Conservation (phyloP, 257 asterid species). For the Echium plantagineum region DNA sequence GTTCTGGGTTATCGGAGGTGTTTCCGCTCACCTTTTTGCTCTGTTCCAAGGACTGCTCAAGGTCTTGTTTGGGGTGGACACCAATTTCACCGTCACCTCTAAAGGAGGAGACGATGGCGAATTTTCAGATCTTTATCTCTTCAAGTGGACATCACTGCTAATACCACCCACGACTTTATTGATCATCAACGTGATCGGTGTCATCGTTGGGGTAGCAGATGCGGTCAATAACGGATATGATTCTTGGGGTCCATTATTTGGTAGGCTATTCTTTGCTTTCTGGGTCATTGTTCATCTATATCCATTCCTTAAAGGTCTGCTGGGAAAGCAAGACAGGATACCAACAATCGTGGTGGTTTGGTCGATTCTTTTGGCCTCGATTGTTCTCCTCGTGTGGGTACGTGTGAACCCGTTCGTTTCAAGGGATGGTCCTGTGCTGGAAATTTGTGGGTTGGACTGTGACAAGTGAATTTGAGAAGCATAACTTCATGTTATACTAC, state of each 20-base stretch:
- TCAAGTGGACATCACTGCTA: constrained; percentile 76
- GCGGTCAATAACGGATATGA: constrained; percentile 85
- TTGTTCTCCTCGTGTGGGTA: constrained; percentile 75
- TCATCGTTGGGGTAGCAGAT: constrained; percentile 61
- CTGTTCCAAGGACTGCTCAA: constrained; percentile 82
- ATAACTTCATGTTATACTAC: not conserved
- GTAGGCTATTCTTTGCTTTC: constrained; percentile 59
- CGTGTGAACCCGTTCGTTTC: constrained; percentile 81
- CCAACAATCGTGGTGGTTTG: constrained; percentile 87
- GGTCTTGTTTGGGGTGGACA: constrained; percentile 72
- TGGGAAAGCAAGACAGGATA: constrained; percentile 58
- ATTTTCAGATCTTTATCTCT: constrained; percentile 59
- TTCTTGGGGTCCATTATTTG: constrained; percentile 87
- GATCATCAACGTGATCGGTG: constrained; percentile 60
- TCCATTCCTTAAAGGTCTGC: constrained; percentile 83
- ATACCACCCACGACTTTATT: constrained; percentile 70
- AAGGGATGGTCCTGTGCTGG: constrained; percentile 69
- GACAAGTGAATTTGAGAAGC: constrained; percentile 24
- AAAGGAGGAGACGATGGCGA: constrained; percentile 81
- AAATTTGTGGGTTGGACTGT: constrained; percentile 71
- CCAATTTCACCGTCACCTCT: constrained; percentile 78
- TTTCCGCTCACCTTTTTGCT: constrained; percentile 69
- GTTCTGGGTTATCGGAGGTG: constrained; percentile 96
- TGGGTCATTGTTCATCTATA: constrained; percentile 89
- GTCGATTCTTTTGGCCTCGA: constrained; percentile 69